Evolutionary conservation across 306 rosid genomes (phyloP), one percentile per base, ranked within the genome.

Genomic region (Rosa rugosa): DNA sequence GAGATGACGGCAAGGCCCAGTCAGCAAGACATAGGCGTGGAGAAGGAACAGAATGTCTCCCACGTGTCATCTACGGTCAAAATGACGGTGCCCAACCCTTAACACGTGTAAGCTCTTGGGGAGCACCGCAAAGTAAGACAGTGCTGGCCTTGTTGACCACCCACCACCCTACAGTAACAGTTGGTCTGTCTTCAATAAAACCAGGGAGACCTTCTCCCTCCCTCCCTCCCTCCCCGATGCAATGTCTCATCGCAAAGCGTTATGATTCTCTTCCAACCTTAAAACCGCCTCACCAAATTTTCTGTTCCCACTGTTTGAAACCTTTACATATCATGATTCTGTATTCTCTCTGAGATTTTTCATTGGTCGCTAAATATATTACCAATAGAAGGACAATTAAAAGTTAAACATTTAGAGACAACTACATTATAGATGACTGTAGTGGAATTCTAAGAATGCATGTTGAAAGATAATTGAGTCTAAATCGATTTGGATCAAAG

Each of bases 31-130:
- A 62, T 81, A 69, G 79, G 89, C 87, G 88, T 82, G 89, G 65
- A 22, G 63, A 13, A 72, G 77, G 73, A 82, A 85, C 81, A 72
- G 79, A 41, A 23, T 46, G 27, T 18, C 60, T 86, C 75, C 84
- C 89, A 91, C 92, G 92, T 87, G 92, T 89, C 75, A 41, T 12
- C 27, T 79, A 1, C 80, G 86, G 98, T 94, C 98, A 90, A 87
- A 87, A 84, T 67, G 93, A 68, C 97, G 91, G 96, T 94, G 97
- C 90, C 94, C 71, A 75, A 62, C 77, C 27, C 75, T 2, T 31
- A 77, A 80, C 89, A 93, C 95, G 93, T 86, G 93, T 85, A 81
- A 46, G 71, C 27, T 67, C 10, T 64, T 34, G 46, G 23, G 75
- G 31, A 42, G 10, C 82, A 81, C 85, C 82, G 82, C 31, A 56